Base-by-base conservation (phyloP, 306 rosid genomes). In the Sicyos edulis region DNA sequence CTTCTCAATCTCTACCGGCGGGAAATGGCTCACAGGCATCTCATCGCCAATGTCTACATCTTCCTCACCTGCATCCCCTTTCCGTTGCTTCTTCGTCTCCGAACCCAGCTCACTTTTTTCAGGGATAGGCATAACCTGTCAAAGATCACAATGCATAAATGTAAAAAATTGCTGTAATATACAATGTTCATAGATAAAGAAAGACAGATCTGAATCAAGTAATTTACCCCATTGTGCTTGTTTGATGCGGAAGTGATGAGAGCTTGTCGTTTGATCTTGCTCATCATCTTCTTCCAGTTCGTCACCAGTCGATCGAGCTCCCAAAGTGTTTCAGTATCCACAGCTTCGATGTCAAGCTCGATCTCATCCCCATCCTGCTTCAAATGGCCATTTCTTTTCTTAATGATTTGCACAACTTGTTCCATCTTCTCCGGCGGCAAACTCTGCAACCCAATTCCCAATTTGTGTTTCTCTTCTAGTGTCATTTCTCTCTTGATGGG, bases 301-400 rank as follows among this genome's bases (percentile, higher is more conserved):
- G 99, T 91, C 7, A 93, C 99, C 52, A 93, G 81, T 1, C 99
- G 83, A 79, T 93, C 99, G n/a, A 93, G 97, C 79, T 93, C 99
- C 99, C 99, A 93, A 10, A 93, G 96, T 17, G 99, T 93, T 72
- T 93, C 99, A 0, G 86, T 91, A 54, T 93, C 97, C 10, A 88
- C 96, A 5, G 99, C 97, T 78, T 93, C 99, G 50, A 93, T 91
- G 51, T 93, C 99, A 7, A 93, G 92, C 86, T 93, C 99, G 57
- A 93, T 93, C 85, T 93, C 99, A 79, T 93, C 99, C 22, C 95
- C 99, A 53, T 93, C 99, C 72, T 93, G 99, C 84, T 87, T 91
- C 82, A 93, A 76, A 82, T 90, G 90, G 53, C 97, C 99, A 54
- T 93, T 93, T 51, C 99, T 88, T 83, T 89, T 93, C 74, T 85